Evolutionary conservation across 805 yeast species (phyloP), one percentile per base, ranked within the genome.

Genomic region (Candida palmyrensis): DNA sequence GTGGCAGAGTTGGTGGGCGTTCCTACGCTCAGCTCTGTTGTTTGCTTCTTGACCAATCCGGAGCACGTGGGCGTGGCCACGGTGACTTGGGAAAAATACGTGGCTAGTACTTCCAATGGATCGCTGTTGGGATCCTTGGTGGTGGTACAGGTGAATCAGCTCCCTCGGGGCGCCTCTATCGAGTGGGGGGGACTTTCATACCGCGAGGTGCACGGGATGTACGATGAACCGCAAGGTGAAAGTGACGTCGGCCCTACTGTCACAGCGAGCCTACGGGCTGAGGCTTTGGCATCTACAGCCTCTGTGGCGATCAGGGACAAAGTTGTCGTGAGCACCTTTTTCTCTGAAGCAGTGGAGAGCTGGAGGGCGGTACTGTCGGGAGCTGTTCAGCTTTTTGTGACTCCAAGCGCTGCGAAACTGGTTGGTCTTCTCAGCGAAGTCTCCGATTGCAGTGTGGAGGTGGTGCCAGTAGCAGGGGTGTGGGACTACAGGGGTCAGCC

Each of bases 141-240:
- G 9, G 62, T 82, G 9, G 81, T 75, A 0, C 64, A 70, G 43
- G 81, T 82, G 1, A 53, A 62, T 0, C 67, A 57, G 21, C 58
- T 86, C 32, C 95, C 95, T 5, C 72, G 70, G 33, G 61, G 63
- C 25, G 87, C 89, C 0, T 51, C 53, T 14, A 71, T 82, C 21
- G 95, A 86, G 58, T 83, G 94, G 90, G 75, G 80, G 23, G 94
- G 90, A 1, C 39, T 73, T 3, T 55, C 76, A 4, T 75, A 66
- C 39, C 68, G 70, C 36, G 59, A 60, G 18, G 41, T 50, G 2
- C 40, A 42, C 12, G 57, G 47, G 3, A 44, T 64, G 45, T 62
- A 66, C 32, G 71, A 62, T 3, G 66, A 66, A n/a, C n/a, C n/a
- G n/a, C n/a, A n/a, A n/a, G n/a, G n/a, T n/a, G n/a, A n/a, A n/a